Evolutionary conservation across 495 filamentous ascomycete species (phyloP).

Genomic region (Entonaema liquescens): DNA sequence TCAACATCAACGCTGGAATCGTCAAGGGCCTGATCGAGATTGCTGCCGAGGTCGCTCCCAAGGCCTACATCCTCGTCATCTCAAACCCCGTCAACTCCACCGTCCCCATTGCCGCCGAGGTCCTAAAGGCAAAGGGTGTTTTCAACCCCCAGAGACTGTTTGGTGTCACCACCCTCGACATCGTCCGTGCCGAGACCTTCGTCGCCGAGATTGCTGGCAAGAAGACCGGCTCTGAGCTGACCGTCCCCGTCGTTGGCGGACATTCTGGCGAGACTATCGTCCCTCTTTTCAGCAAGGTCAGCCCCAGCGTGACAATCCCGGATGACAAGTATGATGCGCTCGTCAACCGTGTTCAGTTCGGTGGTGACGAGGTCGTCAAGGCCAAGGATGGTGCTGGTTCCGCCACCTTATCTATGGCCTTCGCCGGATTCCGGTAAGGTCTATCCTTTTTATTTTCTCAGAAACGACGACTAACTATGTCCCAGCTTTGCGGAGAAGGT

Average conservation of each 20-base stretch:
- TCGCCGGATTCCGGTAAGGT: constrained; percentile 85
- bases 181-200: constrained; percentile 97
- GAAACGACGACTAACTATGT: constrained; percentile 22
- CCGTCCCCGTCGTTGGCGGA: constrained; percentile 92
- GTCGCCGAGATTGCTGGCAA: constrained; percentile 84
- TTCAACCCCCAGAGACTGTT: constrained; percentile 95
- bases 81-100: constrained; percentile 99
- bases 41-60: constrained; percentile 85
- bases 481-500: constrained; percentile 88
- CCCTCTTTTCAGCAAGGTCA: constrained; percentile 91
- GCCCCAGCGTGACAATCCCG: constrained; percentile 80
- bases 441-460: not conserved
- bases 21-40: constrained; percentile 86
- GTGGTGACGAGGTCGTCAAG: constrained; percentile 97
- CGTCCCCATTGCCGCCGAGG: constrained; percentile 95
- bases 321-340: constrained; percentile 85
- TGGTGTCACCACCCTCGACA: constrained; percentile 97
- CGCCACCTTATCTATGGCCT: constrained; percentile 97
- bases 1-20: constrained; percentile 97
- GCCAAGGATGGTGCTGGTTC: constrained; percentile 86
- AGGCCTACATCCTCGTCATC: constrained; percentile 94
- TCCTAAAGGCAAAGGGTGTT: constrained; percentile 89
- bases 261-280: constrained; percentile 99
- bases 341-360: constrained; percentile 95
- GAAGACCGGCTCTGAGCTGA: constrained; percentile 80